Percentiles rank a stretch among this genome's conserved stretches.
Evolutionary conservation across 1,284 basidiomycete species (phyloP).

Genomic region (Cutaneotrichosporon dermatis): DNA sequence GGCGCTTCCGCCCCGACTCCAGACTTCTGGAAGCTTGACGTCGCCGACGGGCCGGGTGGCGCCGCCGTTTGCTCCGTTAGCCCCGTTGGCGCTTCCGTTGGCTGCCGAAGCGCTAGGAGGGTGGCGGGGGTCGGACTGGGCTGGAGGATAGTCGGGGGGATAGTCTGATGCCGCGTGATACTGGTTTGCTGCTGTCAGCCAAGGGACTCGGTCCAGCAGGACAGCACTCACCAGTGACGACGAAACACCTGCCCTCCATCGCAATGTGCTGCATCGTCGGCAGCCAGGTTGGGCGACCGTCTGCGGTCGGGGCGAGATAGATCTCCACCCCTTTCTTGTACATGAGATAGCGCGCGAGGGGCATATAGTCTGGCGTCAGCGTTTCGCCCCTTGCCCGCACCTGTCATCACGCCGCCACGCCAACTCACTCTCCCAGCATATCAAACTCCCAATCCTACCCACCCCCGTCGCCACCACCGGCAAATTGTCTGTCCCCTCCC

Average conservation of each 20-base stretch:
- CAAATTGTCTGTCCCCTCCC: conserved; percentile 26
- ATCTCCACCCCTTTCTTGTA: conserved; percentile 41
- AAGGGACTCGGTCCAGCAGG: no score
- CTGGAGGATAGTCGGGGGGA: conserved; percentile 29
- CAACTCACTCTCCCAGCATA: conserved; percentile 63
- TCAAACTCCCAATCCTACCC: conserved; percentile 57
- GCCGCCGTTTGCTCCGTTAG: not conserved
- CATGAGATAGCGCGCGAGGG: conserved; percentile 51
- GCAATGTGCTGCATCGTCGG: conserved; percentile 68
- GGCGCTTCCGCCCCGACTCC: conserved; percentile 58
- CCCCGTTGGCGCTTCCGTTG: not conserved
- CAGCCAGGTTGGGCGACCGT: conserved; percentile 61
- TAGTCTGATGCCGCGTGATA: conserved; percentile 30
- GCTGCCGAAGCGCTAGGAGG: not conserved
- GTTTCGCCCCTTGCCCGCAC: no score
- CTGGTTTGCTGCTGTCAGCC: conserved; percentile 24
- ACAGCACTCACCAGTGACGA: conserved; percentile 55
- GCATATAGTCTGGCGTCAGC: conserved; percentile 58
- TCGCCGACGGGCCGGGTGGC: not conserved
- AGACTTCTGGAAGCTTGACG: conserved; percentile 17
- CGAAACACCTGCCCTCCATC: conserved; percentile 70
- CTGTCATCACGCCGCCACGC: not conserved
- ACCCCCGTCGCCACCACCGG: conserved; percentile 50
- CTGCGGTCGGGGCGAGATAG: conserved; percentile 55
- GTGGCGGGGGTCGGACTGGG: no score